A percentile compares a stretch with the other conserved stretches of the same genome.
Conservation (phyloP, 495 filamentous ascomycete genomes). For the Tuber borchii region DNA sequence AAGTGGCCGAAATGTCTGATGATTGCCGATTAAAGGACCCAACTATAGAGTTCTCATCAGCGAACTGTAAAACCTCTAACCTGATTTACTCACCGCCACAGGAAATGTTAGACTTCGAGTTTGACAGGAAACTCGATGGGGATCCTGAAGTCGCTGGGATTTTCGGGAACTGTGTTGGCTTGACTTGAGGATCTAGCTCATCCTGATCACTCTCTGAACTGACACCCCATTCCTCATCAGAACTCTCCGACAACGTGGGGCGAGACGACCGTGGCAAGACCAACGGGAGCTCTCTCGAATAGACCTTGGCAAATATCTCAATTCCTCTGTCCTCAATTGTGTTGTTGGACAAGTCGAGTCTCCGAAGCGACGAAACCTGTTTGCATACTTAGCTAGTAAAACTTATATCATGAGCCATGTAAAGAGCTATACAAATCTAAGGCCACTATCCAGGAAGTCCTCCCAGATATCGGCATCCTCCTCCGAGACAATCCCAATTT, state of each 20-base stretch:
- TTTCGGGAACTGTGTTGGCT: constrained; percentile 13
- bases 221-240: constrained; percentile 30
- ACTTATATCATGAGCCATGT: background rate
- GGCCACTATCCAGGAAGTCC: constrained; percentile 21
- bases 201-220: constrained; percentile 22
- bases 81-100: constrained; percentile 16
- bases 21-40: constrained; percentile 8
- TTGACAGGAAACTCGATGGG: constrained; percentile 13
- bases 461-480: constrained; percentile 34
- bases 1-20: constrained; percentile 6
- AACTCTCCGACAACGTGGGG: constrained; percentile 20
- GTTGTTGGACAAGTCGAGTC: constrained; percentile 36
- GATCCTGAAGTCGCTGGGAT: background rate
- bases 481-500: constrained; percentile 26
- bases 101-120: constrained; percentile 17
- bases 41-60: constrained; percentile 14
- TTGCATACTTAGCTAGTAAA: constrained; percentile 15
- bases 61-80: no score
- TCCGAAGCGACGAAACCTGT: constrained; percentile 35
- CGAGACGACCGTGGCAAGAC: constrained; percentile 19
- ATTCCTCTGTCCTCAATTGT: constrained; percentile 36
- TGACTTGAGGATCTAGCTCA: constrained; percentile 13
- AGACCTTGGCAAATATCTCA: constrained; percentile 31
- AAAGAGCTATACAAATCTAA: constrained; percentile 30
- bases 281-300: constrained; percentile 32